Evolutionary conservation across 139 green algal species (phyloP), one percentile per base, ranked within the genome.

Genomic region (Eudorina sp.): DNA sequence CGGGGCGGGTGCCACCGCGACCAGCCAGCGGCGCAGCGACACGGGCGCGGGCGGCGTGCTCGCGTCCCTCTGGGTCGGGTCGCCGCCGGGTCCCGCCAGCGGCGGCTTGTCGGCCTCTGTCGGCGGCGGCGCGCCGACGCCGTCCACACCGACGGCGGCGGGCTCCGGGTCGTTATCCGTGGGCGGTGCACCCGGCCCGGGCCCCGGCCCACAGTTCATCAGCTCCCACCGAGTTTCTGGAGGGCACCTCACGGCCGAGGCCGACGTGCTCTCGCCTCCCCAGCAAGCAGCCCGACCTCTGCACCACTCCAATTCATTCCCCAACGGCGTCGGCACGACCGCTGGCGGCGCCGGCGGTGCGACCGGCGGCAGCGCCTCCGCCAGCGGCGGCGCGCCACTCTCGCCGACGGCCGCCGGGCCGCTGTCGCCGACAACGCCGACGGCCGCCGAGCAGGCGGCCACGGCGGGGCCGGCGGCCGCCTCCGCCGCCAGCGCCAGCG

Each of bases 221-320:
- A 14, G 21, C 58, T 21, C 6, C 58, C 58, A 68, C 58, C 58
- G n/a, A n/a, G n/a, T n/a, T n/a, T n/a, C n/a, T n/a, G n/a, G n/a
- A 69, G 58, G 27, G 58, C 11, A 31, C 11, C 58, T n/a, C 16
- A 16, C 29, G 64, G 64, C 64, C 16, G 34, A 8, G 23, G 43
- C 3, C 18, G 43, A 64, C 27, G 73, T 23, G 13, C 45, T 62
- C 34, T 62, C 43, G 73, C 73, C 73, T 6, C 43, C 43, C 58
- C 58, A n/a, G 64, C 64, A 74, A 7, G 29, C 43, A 11, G 9
- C 64, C 8, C 64, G 64, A 7, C n/a, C 64, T 21, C 25, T 73
- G 55, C 53, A 85, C 78, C 78, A 85, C 55, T 85, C 78, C 23
- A 38, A 53, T 9, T 72, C 78, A 8, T 53, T 55, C 2, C 53